Evolutionary conservation across 306 rosid species (phyloP).

Genomic region (Fragaria iinumae): DNA sequence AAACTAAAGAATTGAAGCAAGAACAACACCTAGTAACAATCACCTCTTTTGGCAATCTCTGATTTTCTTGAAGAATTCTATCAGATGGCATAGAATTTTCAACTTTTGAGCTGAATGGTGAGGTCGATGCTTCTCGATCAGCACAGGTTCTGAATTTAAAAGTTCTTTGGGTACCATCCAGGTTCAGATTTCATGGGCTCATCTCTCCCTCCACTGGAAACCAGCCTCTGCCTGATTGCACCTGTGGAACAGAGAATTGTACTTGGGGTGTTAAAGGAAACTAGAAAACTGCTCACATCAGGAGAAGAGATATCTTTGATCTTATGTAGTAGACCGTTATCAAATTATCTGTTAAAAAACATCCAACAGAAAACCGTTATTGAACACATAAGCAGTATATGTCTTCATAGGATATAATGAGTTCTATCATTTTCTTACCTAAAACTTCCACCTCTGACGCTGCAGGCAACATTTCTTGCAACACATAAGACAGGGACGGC

Average conservation of each 20-base stretch:
- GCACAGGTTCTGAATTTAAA: slow-evolving; percentile 63
- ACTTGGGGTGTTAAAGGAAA: slow-evolving; percentile 61
- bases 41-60: slow-evolving; percentile 82
- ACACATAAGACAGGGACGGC: slow-evolving; percentile 84
- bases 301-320: slow-evolving; percentile 77
- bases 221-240: slow-evolving; percentile 68
- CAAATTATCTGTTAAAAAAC: slow-evolving; percentile 73
- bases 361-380: slow-evolving; percentile 28
- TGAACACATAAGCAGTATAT: not conserved
- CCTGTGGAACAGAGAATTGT: slow-evolving; percentile 61
- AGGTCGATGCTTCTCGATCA: slow-evolving; percentile 68
- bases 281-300: slow-evolving; percentile 89
- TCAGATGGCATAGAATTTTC: slow-evolving; percentile 68
- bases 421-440: slow-evolving; percentile 52
- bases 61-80: slow-evolving; percentile 69
- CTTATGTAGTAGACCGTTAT: slow-evolving; percentile 79
- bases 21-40: slow-evolving; percentile 27
- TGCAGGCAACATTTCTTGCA: slow-evolving; percentile 98
- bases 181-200: slow-evolving; percentile 64
- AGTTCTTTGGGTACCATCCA: slow-evolving; percentile 63
- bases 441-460: slow-evolving; percentile 95
- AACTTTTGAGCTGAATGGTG: slow-evolving; percentile 64
- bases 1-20: slow-evolving; percentile 25
- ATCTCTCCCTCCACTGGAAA: slow-evolving; percentile 85
- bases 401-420: not conserved